Conservation (phyloP, 1,139 yeast genomes). For the Candida sojae region DNA sequence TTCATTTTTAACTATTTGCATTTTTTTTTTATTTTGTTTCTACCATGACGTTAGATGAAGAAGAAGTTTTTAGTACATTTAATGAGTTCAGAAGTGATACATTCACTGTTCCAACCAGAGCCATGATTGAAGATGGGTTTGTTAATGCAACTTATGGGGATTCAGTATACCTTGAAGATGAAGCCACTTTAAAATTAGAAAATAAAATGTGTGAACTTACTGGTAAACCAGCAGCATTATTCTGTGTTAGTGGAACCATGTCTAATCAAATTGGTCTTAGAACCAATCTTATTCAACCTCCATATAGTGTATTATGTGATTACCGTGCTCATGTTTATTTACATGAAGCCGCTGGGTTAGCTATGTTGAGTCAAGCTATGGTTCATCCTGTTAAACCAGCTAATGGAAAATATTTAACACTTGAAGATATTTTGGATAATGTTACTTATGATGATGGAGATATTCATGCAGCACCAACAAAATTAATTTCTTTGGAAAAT, state of each 20-base stretch:
- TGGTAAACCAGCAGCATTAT: slow-evolving; percentile 83
- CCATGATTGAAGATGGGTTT: slow-evolving; percentile 51
- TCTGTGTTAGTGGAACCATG: slow-evolving; percentile 87
- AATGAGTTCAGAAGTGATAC: slow-evolving; percentile 85
- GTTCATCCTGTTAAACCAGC: slow-evolving; percentile 78
- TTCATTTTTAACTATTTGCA: background rate
- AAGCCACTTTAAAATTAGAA: slow-evolving; percentile 67
- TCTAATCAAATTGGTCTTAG: slow-evolving; percentile 88
- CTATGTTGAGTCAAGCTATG: slow-evolving; percentile 90
- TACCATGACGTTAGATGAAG: slow-evolving; percentile 24
- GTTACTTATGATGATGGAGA: slow-evolving; percentile 79
- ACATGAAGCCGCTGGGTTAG: slow-evolving; percentile 90
- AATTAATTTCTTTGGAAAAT: slow-evolving; percentile 81
- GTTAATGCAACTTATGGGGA: slow-evolving; percentile 71
- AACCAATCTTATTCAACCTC: slow-evolving; percentile 80
- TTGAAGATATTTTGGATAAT: slow-evolving; percentile 66
- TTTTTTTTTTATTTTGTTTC: background rate
- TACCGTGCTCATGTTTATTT: slow-evolving; percentile 80
- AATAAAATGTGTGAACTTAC: slow-evolving; percentile 64
- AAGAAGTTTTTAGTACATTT: slow-evolving; percentile 30
- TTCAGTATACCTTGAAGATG: slow-evolving; percentile 85
- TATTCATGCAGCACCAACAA: slow-evolving; percentile 88
- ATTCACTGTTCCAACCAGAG: slow-evolving; percentile 84
- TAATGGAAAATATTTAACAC: slow-evolving; percentile 73
- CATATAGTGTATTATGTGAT: slow-evolving; percentile 82